Evolutionary conservation across 176 grass and related monocot genomes (phyloP), one percentile per base, ranked within the genome.

Genomic region (Leersia perrieri): DNA sequence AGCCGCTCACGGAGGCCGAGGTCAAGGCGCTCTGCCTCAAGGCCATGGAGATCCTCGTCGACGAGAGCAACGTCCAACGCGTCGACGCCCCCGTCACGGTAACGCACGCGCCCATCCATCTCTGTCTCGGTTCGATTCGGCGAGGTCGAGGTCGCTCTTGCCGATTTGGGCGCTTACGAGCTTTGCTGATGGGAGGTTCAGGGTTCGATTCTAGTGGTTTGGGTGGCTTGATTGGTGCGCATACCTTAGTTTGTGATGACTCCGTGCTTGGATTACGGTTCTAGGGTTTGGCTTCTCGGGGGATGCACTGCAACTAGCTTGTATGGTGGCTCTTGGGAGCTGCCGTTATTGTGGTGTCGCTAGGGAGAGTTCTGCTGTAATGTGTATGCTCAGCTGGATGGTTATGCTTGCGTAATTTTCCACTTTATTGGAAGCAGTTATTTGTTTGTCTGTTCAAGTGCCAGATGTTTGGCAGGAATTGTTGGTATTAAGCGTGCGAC

Each of bases 21-120:
- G 96, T 99, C 15, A 99, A 99, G 86, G 90, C 90, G 26, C 96
- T 99, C 41, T 99, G 96, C 75, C 91, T 91, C 84, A 99, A 99
- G 88, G 96, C 96, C 92, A 99, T 93, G 92, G 92, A 99, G 82
- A 99, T 99, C 88, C 92, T 99, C 34, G 92, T 99, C 66, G 96
- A 99, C 87, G 96, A 99, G 92, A 99, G 96, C 84, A 99, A 95
- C 63, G 96, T 99, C 36, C 92, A 99, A 73, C 88, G 96, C 62
- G 90, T 99, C 53, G 92, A 95, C 41, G 96, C 96, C 53, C 96
- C 96, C 26, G 96, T 99, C 55, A 99, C 96, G 57, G 96, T 99
- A 12, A 42, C 76, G 64, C 42, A n/a, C n/a, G n/a, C 16, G 64
- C 2, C 25, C 32, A 13, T 25, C 41, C 27, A 25, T 16, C 47